Evolutionary conservation across 2,329 filamentous ascomycete genomes (phyloP).

Genomic region (Hypoxylon sp.): DNA sequence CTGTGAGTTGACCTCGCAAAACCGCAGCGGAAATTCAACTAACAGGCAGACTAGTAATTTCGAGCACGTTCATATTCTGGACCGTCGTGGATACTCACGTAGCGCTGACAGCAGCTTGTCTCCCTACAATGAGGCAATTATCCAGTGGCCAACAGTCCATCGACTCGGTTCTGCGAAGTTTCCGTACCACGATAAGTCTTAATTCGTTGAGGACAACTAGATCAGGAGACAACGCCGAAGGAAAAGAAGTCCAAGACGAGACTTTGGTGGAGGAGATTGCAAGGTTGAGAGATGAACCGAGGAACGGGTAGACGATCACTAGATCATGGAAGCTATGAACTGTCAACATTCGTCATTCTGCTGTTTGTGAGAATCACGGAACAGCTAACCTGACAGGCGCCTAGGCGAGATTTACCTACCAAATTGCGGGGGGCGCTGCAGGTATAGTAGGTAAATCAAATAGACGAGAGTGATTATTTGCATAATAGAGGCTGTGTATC

Average conservation of each 20-base stretch:
- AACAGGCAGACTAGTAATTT: conserved; percentile 1
- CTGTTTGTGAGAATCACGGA: neutral
- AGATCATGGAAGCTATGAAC: neutral
- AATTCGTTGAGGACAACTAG: neutral
- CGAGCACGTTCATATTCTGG: conserved; percentile 12
- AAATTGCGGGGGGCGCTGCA: neutral
- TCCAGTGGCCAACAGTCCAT: neutral
- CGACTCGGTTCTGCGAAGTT: neutral
- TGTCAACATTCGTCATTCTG: neutral
- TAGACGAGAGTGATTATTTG: neutral
- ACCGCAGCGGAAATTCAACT: neutral
- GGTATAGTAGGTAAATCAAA: neutral
- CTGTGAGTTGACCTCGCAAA: neutral
- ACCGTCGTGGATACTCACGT: conserved; percentile 5
- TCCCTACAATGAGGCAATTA: neutral
- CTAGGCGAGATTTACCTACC: neutral
- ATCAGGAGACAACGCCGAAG: neutral
- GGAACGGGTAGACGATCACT: neutral
- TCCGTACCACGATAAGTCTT: conserved; percentile 1
- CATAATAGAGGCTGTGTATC: neutral
- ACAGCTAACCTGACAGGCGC: neutral
- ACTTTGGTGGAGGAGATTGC: neutral
- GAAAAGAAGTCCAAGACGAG: neutral
- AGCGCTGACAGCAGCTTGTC: conserved; percentile 1
- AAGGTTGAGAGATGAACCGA: neutral